These are phyloP conservation scores for Davidsoniella eucalypti DNA, from an alignment of 2,329 filamentous ascomycete species.

Conservation along the genomic window DNA sequence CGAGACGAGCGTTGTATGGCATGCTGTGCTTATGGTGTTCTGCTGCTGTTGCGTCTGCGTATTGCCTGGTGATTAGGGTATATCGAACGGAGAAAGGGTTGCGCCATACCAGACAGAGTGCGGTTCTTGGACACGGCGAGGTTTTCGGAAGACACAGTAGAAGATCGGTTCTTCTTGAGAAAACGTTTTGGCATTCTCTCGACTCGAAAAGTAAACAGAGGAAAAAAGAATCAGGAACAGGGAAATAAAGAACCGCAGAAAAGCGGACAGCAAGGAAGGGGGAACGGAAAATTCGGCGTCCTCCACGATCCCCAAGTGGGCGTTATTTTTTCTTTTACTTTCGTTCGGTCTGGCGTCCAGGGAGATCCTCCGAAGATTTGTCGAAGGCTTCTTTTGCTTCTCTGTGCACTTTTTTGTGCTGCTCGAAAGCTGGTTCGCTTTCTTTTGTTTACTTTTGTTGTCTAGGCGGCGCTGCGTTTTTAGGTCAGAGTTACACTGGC, in stretches of 20 bases:
- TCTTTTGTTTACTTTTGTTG: neutral
- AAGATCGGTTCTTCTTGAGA: constrained; percentile 11
- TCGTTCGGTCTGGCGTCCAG: neutral
- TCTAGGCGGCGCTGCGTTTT: too few species aligned
- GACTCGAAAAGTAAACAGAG: neutral
- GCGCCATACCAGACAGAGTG: constrained; percentile 9
- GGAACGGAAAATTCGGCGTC: neutral
- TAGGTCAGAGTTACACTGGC: too few species aligned
- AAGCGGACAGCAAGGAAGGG: neutral
- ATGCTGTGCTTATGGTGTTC: neutral
- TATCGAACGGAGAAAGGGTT: neutral
- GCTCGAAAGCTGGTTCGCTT: neutral
- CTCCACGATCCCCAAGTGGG: neutral
- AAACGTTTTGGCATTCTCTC: constrained; percentile 11
- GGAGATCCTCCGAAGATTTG: neutral
- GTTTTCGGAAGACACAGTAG: constrained; percentile 7
- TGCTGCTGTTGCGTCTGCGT: neutral
- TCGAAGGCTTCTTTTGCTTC: neutral
- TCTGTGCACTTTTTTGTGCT: neutral
- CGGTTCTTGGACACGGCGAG: constrained; percentile 6
- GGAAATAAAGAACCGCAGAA: constrained; percentile 5
- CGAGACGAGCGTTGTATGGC: too few species aligned
- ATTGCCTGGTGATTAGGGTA: neutral
- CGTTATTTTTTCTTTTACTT: neutral
- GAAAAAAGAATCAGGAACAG: constrained; percentile 1